Conservation (phyloP, 2,329 filamentous ascomycete genomes). For the Epichloe glyceriae region DNA sequence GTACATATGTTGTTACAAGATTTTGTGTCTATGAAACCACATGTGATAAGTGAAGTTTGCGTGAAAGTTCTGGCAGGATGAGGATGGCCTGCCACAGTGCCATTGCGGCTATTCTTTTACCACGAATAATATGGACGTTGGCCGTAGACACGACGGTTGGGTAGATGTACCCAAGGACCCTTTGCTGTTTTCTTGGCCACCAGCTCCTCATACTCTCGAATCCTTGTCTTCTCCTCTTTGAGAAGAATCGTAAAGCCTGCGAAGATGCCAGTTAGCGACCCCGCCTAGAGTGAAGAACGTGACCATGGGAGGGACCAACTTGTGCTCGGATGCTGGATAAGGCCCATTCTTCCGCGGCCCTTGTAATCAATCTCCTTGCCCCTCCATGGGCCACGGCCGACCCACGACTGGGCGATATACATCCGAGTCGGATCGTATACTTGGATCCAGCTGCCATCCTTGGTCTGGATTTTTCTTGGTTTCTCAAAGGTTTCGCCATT, state of each 20-base stretch:
- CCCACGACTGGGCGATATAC: constrained; percentile 90
- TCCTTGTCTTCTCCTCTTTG: constrained; percentile 86
- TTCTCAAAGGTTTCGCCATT: constrained; percentile 26
- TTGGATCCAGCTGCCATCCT: constrained; percentile 59
- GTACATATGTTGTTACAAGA: constrained; percentile 23
- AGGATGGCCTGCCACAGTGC: background rate
- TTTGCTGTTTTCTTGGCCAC: constrained; percentile 61
- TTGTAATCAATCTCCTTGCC: constrained; percentile 51
- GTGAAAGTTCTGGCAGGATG: background rate
- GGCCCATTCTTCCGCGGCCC: constrained; percentile 58
- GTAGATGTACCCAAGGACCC: constrained; percentile 77
- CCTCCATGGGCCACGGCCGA: constrained; percentile 59
- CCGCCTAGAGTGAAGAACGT: background rate
- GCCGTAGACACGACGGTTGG: constrained; percentile 69
- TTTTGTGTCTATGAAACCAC: background rate
- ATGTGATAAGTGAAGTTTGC: background rate
- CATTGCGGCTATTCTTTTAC: constrained; percentile 35
- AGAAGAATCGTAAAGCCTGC: constrained; percentile 67
- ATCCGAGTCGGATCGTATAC: constrained; percentile 66
- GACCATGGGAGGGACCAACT: constrained; percentile 39
- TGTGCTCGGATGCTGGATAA: constrained; percentile 59
- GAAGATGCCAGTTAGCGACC: background rate
- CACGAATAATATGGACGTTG: constrained; percentile 88
- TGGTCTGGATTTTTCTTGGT: constrained; percentile 49
- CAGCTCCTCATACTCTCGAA: constrained; percentile 67